phyloP scores from a whole-genome alignment of 1,139 yeast genomes.

The Geotrichum restrictum region DNA sequence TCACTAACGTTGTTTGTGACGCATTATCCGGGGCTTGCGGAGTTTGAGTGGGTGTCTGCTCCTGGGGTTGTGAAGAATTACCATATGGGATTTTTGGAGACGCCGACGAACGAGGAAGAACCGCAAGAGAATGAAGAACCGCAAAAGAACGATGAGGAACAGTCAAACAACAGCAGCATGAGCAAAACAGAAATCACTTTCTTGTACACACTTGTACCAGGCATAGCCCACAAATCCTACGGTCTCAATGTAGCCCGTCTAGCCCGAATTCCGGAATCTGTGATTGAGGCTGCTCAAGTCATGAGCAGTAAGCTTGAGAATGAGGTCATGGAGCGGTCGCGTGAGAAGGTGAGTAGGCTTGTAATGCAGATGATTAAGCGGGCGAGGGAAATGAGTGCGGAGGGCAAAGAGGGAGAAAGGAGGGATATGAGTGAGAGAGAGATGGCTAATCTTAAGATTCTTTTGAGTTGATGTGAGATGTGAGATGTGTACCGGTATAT shows the following conservation, averaged over 20 bases:
- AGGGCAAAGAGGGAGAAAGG: background rate
- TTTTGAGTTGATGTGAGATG: background rate
- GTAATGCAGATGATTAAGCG: background rate
- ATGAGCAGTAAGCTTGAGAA: constrained; percentile 27
- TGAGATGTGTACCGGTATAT: background rate
- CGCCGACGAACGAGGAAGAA: no score
- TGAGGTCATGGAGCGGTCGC: background rate
- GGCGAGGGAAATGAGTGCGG: background rate
- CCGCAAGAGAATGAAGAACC: no score
- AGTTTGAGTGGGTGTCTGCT: constrained; percentile 44
- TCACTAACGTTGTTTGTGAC: constrained; percentile 77
- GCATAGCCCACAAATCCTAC: constrained; percentile 37
- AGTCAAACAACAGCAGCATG: constrained; percentile 19
- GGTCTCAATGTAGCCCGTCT: constrained; percentile 41
- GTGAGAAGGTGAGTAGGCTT: background rate
- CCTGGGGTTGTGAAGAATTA: constrained; percentile 50
- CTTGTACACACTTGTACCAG: constrained; percentile 35
- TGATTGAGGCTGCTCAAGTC: constrained; percentile 31
- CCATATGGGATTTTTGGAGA: constrained; percentile 72
- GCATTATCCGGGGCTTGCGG: constrained; percentile 73
- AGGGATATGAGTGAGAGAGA: background rate
- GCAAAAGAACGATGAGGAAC: no score
- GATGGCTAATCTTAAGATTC: no score
- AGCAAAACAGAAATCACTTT: constrained; percentile 28
- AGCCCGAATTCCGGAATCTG: constrained; percentile 36